Evolutionary conservation across 148 eudicot genomes (phyloP).

Genomic region (Heliamphora exappendiculata): DNA sequence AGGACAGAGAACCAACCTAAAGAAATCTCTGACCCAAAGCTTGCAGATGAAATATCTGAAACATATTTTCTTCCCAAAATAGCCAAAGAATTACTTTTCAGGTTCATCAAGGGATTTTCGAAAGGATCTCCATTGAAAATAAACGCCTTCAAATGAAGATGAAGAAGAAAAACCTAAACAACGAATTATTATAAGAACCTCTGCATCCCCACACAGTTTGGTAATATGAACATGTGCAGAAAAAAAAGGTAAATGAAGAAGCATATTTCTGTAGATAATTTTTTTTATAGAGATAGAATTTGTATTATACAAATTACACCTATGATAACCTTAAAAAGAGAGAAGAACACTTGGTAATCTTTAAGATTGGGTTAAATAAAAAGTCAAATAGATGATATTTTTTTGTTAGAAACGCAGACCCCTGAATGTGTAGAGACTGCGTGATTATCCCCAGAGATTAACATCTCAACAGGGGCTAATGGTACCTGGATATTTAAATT

Average conservation of each 20-base stretch:
- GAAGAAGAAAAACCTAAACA: slow-evolving; percentile 45
- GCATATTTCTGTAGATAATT: neutral
- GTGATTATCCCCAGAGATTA: too few relatives aligned
- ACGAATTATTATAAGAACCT: neutral
- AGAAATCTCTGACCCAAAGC: slow-evolving; percentile 44
- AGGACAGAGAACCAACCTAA: slow-evolving; percentile 23
- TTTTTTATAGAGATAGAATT: too few relatives aligned
- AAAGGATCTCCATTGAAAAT: slow-evolving; percentile 29
- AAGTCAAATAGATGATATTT: too few relatives aligned
- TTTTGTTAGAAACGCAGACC: too few relatives aligned
- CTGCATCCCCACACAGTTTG: neutral
- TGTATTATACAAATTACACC: too few relatives aligned
- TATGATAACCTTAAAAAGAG: too few relatives aligned
- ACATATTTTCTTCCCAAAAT: slow-evolving; percentile 27
- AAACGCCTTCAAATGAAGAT: slow-evolving; percentile 42
- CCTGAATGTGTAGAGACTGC: too few relatives aligned
- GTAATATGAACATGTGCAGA: neutral
- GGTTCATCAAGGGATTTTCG: slow-evolving; percentile 20
- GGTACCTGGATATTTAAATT: too few relatives aligned
- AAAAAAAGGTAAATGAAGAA: neutral
- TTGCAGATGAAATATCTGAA: slow-evolving; percentile 39
- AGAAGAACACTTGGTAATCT: too few relatives aligned
- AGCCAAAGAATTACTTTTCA: slow-evolving; percentile 26
- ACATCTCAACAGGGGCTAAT: too few relatives aligned
- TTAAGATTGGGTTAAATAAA: too few relatives aligned